Base-by-base conservation (phyloP, 768 basidiomycete species). In the Punctularia strigosozonata region DNA sequence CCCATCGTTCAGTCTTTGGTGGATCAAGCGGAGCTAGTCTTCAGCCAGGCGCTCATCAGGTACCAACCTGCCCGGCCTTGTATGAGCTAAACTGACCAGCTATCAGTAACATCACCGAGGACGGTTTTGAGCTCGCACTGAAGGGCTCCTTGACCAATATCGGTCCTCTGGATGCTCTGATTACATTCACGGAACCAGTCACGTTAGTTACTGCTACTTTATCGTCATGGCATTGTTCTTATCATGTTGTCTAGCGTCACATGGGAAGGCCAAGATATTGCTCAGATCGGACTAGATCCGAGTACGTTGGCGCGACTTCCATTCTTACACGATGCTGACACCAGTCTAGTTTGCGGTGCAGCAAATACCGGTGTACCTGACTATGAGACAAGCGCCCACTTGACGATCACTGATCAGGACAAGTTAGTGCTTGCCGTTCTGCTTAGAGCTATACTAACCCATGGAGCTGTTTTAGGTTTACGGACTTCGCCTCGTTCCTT, bases 101-200 rank as follows among this genome's bases (percentile, higher is more conserved):
- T 26, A 25, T 3, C 35, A 57, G 56, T 13, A 56, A 57, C 43
- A 39, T 62, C 24, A 51, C 73, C 3, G 57, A 83, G 32, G 61
- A 65, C 2, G 81, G 81, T 2, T 83, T 84, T 48, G 69, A 77
- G 50, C 55, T 83, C 19, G 55, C 69, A 2, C 59, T 85, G 4
- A 62, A 60, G 17, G 79, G 78, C 12, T 73, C 77, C 10, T 51
- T 80, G 38, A 76, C 73, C 1, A 71, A 75, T 36, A 55, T 69
- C 5, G 81, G 81, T 0, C 80, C 81, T 17, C 63, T 85, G 37
- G 80, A 84, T 57, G 80, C 78, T 3, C 47, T 66, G 34, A 82
- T 85, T 36, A 68, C 69, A 12, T 85, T 84, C 50, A 59, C 63
- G 12, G 73, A 80, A 31, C 77, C 77, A 2, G 58, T 82, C 32